Evolutionary conservation across 768 basidiomycete species (phyloP).

Genomic region (Myochromella boudieri): DNA sequence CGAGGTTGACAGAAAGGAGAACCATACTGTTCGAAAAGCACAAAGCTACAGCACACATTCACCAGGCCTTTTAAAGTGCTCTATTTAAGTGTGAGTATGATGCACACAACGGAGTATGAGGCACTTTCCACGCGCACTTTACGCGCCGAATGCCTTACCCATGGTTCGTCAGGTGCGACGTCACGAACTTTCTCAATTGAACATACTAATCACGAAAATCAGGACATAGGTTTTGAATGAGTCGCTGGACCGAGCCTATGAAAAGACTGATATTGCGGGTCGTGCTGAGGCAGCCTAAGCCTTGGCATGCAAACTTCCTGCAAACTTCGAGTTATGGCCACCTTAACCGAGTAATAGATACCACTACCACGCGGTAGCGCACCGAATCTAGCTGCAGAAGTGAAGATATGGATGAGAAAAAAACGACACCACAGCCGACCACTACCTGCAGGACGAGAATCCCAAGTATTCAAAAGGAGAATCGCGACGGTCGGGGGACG

Average conservation of each 20-base stretch:
- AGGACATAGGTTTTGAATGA: background rate
- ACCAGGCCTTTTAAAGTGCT: background rate
- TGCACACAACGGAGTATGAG: background rate
- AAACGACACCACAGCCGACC: too few species aligned
- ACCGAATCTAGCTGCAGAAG: too few species aligned
- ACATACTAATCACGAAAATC: background rate
- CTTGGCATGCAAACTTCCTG: background rate
- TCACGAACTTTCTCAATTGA: too few species aligned
- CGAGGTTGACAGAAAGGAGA: conserved; percentile 5
- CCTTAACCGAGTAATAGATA: background rate
- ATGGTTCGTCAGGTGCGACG: too few species aligned
- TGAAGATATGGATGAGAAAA: too few species aligned
- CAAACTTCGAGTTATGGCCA: background rate
- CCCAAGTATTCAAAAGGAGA: too few species aligned
- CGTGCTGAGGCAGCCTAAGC: background rate
- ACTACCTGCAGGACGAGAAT: too few species aligned
- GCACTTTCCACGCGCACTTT: background rate
- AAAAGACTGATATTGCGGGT: background rate
- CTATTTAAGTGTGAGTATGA: too few species aligned
- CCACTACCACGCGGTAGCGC: conserved; percentile 3
- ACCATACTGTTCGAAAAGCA: conserved; percentile 7
- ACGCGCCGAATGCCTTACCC: background rate
- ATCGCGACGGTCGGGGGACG: too few species aligned
- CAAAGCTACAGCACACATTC: background rate
- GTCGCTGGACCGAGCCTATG: background rate